Evolutionary conservation across 805 yeast genomes (phyloP), one percentile per base, ranked within the genome.

Genomic region (Candida ponderosae): DNA sequence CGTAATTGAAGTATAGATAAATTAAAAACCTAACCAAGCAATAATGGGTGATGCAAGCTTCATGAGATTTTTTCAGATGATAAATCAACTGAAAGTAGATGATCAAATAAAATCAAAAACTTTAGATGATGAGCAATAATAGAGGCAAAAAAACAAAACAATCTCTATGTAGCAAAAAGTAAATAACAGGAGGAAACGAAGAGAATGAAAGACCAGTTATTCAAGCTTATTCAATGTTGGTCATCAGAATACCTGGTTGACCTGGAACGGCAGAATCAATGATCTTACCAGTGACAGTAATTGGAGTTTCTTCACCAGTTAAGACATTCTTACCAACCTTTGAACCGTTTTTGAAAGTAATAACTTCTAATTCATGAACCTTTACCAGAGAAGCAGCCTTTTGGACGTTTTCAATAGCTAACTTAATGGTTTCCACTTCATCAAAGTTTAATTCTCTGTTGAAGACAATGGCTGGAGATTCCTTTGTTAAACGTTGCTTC

Each of bases 211-310:
- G n/a, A n/a, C n/a, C n/a, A n/a, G n/a, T n/a, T n/a, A n/a, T n/a
- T n/a, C n/a, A n/a, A n/a, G n/a, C 14, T 23, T 35, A 34, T 24
- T 35, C 33, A 33, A 81, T 54, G 61, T 89, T 89, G 48, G 66
- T 75, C 45, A 90, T 70, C 44, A 78, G 61, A 53, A 90, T 77
- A 53, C 95, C 97, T 29, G 98, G 97, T 48, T 75, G 74, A 43
- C 97, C 97, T 34, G 98, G 98, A 46, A 84, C 81, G 20, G 97
- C 89, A 43, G 71, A 71, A 46, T 85, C 96, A 42, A 84, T 69
- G 31, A 79, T 73, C 69, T 84, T 88, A 34, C 80, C 74, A 37
- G 72, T 65, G 38, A 54, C 47, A 28, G 79, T 70, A 45, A 88
- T 70, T 47, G 72, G 82, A 40, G 80, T 81, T 39, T 71, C 74